These are phyloP conservation scores for Starmerella ratchasimensis DNA, from an alignment of 805 yeast species.

Conservation along the genomic window DNA sequence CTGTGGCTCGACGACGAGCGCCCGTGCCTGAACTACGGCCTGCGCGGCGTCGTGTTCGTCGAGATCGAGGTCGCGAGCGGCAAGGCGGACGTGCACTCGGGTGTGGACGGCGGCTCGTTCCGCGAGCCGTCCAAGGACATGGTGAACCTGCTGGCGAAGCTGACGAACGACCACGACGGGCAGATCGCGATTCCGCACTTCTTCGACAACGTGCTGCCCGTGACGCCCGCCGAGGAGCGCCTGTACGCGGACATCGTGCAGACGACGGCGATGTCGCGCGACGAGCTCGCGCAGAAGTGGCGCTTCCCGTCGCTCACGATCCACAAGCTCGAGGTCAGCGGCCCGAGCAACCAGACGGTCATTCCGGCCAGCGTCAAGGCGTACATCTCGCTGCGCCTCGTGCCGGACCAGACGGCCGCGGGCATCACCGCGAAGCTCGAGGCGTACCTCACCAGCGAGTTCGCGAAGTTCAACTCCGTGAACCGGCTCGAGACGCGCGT, in stretches of 20 bases:
- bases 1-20: slow-evolving; percentile 83
- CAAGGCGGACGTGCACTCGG: slow-evolving; percentile 83
- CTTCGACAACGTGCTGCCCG: slow-evolving; percentile 48
- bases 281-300: slow-evolving; percentile 67
- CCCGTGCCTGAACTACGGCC: slow-evolving; percentile 89
- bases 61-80: slow-evolving; percentile 58
- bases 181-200: slow-evolving; percentile 52
- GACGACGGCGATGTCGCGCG: slow-evolving; percentile 27
- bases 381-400: slow-evolving; percentile 67
- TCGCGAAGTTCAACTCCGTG: slow-evolving; percentile 38
- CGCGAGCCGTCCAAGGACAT: slow-evolving; percentile 84
- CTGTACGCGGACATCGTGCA: slow-evolving; percentile 48
- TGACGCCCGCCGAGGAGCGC: slow-evolving; percentile 43
- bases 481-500: slow-evolving; percentile 51
- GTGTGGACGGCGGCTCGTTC: slow-evolving; percentile 87
- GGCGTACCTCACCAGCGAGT: slow-evolving; percentile 35
- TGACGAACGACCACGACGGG: slow-evolving; percentile 41
- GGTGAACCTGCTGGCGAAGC: slow-evolving; percentile 51
- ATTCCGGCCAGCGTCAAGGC: slow-evolving; percentile 74
- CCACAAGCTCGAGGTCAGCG: slow-evolving; percentile 73
- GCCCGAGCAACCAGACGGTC: slow-evolving; percentile 80
- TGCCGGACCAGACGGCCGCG: slow-evolving; percentile 69
- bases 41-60: slow-evolving; percentile 80
- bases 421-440: slow-evolving; percentile 41
- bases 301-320: slow-evolving; percentile 77